Percentiles rank a stretch among this genome's conserved stretches.
Evolutionary conservation across 2,329 filamentous ascomycete species (phyloP).

Genomic region (Phaeosphaeriaceae sp.): DNA sequence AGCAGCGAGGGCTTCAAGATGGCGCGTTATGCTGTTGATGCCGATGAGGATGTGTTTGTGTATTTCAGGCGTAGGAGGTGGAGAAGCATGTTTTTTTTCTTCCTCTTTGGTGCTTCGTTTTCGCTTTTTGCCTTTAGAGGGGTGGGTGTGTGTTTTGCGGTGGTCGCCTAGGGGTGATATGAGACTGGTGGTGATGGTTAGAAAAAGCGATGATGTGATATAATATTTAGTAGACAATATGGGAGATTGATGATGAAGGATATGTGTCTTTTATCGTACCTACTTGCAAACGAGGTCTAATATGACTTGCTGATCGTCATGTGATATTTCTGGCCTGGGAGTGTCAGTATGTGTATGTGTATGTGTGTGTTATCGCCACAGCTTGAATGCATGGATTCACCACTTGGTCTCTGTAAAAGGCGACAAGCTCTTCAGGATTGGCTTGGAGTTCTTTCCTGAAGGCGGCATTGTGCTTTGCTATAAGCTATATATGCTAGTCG

Average conservation of each 20-base stretch:
- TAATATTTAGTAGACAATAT: background rate
- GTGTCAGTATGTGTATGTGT: slow-evolving; percentile 16
- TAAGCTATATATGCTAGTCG: background rate
- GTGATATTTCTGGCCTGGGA: slow-evolving; percentile 65
- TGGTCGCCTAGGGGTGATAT: slow-evolving; percentile 69
- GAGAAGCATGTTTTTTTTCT: slow-evolving; percentile 25
- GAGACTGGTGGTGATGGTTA: slow-evolving; percentile 61
- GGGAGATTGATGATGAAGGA: slow-evolving; percentile 2
- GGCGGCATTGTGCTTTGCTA: slow-evolving; percentile 27
- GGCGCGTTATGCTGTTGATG: slow-evolving; percentile 67
- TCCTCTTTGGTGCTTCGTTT: slow-evolving; percentile 2
- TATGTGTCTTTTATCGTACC: slow-evolving; percentile 26
- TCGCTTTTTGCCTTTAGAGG: slow-evolving; percentile 67
- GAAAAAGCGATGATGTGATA: background rate
- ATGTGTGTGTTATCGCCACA: too few relatives aligned
- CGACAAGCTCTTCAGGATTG: slow-evolving; percentile 69
- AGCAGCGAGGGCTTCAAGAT: slow-evolving; percentile 58
- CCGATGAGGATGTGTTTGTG: slow-evolving; percentile 67
- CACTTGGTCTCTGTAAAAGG: slow-evolving; percentile 68
- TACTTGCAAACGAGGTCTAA: slow-evolving; percentile 72
- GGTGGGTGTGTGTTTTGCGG: slow-evolving; percentile 59
- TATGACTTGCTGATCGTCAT: slow-evolving; percentile 67
- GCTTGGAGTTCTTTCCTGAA: slow-evolving; percentile 48
- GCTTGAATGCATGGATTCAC: slow-evolving; percentile 55
- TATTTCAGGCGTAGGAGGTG: slow-evolving; percentile 56